Evolutionary conservation across 768 basidiomycete genomes (phyloP).

Genomic region (Butyriboletus loyo): DNA sequence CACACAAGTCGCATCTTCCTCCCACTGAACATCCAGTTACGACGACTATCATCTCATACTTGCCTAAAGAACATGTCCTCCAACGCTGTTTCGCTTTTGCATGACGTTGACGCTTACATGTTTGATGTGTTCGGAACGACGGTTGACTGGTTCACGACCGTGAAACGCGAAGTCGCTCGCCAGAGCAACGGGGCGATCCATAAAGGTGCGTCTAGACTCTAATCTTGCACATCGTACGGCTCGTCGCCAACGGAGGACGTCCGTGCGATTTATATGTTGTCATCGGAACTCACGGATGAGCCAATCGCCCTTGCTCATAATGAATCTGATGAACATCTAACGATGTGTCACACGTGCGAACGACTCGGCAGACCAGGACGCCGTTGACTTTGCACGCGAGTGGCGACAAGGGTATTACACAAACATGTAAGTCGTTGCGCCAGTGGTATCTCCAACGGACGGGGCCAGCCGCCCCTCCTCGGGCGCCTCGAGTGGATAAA

Average conservation of each 20-base stretch:
- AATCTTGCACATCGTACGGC: no score
- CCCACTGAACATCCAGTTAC: background rate
- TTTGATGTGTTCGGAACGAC: constrained; percentile 54
- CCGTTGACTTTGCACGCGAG: constrained; percentile 45
- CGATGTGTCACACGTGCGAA: no score
- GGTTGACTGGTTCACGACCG: constrained; percentile 40
- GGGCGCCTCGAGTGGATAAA: background rate
- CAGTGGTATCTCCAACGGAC: background rate
- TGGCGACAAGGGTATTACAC: constrained; percentile 53
- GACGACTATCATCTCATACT: background rate
- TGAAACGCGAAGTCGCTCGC: constrained; percentile 17
- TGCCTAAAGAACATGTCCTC: constrained; percentile 1
- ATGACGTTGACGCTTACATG: constrained; percentile 39
- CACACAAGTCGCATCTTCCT: background rate
- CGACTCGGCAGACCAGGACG: constrained; percentile 16
- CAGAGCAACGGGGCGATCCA: constrained; percentile 11
- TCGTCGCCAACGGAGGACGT: background rate
- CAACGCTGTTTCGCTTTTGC: background rate
- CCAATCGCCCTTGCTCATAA: background rate
- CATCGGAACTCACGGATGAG: no score
- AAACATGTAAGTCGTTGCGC: constrained; percentile 15
- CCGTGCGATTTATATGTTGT: background rate
- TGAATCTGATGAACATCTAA: no score
- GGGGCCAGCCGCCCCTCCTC: no score
- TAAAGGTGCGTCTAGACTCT: constrained; percentile 10